Conservation (phyloP, 2,329 filamentous ascomycete species). For the Sporothrix globosa region DNA sequence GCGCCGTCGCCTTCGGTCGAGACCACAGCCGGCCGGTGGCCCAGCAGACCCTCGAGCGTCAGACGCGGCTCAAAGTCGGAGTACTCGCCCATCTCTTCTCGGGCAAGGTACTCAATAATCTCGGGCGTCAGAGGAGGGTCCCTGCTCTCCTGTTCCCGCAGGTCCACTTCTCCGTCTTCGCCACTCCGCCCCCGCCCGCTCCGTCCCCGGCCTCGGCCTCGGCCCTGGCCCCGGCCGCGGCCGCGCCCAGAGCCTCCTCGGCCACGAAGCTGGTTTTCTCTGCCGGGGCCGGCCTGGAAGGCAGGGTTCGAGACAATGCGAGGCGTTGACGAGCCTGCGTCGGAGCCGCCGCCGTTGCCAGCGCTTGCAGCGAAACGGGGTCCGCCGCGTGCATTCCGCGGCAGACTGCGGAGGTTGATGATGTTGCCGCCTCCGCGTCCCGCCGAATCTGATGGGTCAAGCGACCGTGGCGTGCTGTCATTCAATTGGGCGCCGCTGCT, state of each 20-base stretch:
- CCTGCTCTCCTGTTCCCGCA: conserved; percentile 11
- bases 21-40: conserved; percentile 47
- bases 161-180: conserved; percentile 3
- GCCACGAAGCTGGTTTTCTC: background rate
- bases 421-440: conserved; percentile 30
- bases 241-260: conserved; percentile 21
- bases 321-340: background rate
- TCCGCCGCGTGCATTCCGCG: conserved; percentile 26
- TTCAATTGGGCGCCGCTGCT: background rate
- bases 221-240: background rate
- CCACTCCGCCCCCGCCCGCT: no score
- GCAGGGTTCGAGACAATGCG: conserved; percentile 3
- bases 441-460: background rate
- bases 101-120: conserved; percentile 39
- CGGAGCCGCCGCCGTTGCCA: conserved; percentile 20
- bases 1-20: conserved; percentile 38
- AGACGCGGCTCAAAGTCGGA: conserved; percentile 43
- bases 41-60: conserved; percentile 43
- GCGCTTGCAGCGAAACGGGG: background rate
- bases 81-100: conserved; percentile 41
- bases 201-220: background rate
- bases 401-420: conserved; percentile 41
- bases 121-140: conserved; percentile 31
- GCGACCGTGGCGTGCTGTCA: background rate
- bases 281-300: background rate